Evolutionary conservation across 179 eudicot species (phyloP).

Genomic region (Beta lomatogona): DNA sequence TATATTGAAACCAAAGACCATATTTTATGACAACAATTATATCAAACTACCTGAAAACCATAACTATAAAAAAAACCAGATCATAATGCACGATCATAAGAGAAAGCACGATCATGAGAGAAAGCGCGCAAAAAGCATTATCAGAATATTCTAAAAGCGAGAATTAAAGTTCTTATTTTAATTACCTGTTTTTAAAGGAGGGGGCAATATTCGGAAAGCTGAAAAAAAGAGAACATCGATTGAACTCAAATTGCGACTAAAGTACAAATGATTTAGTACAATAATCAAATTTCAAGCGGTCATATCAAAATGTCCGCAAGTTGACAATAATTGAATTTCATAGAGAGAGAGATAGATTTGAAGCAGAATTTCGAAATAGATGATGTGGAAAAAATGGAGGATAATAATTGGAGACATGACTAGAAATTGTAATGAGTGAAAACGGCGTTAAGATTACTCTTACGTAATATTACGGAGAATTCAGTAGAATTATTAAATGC

Average conservation of each 20-base stretch:
- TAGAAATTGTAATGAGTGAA: background rate
- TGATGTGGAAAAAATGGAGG: background rate
- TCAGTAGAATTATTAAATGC: background rate
- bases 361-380: background rate
- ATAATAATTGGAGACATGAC: background rate
- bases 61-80: constrained; percentile 1
- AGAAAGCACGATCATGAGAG: constrained; percentile 17
- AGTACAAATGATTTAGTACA: background rate
- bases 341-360: background rate
- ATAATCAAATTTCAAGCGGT: background rate
- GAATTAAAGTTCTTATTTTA: too few species aligned
- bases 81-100: constrained; percentile 15
- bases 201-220: background rate
- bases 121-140: constrained; percentile 10
- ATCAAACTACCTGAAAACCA: too few species aligned
- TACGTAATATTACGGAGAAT: background rate
- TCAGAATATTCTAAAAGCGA: constrained; percentile 24
- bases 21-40: too few species aligned
- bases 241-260: background rate
- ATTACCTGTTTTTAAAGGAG: too few species aligned
- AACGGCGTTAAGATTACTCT: background rate
- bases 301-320: background rate
- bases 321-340: background rate
- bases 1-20: too few species aligned
- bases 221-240: background rate